phyloP scores from a whole-genome alignment of 23 red algal species.

The Agarophyton chilense region DNA sequence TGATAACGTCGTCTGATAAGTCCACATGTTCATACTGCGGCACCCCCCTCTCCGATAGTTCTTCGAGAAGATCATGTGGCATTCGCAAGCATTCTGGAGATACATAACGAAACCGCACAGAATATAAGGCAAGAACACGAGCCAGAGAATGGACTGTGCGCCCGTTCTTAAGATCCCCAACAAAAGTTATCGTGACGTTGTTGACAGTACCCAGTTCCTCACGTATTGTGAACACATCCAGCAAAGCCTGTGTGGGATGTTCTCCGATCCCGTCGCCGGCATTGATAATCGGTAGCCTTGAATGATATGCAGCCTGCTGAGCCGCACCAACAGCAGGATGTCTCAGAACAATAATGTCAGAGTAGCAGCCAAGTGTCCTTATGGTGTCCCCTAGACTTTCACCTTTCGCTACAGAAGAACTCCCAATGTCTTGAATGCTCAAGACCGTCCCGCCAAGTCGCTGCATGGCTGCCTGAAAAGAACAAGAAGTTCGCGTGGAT shows the following conservation, averaged over 20 bases:
- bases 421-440: conserved; percentile 69
- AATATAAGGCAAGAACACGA: conserved; percentile 82
- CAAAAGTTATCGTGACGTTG: conserved; percentile 92
- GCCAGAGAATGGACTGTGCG: conserved; percentile 98
- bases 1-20: conserved; percentile 59
- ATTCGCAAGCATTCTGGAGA: conserved; percentile 82
- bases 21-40: conserved; percentile 86
- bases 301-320: conserved; percentile 54
- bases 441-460: conserved; percentile 91
- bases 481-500: conserved; percentile 88
- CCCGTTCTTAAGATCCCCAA: conserved; percentile 92
- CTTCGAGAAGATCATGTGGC: conserved; percentile 88
- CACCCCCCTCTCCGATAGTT: conserved; percentile 74
- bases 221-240: conserved; percentile 99
- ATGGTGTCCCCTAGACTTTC: conserved; percentile 93
- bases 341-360: conserved; percentile 83
- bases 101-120: conserved; percentile 86
- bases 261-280: conserved; percentile 97
- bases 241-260: conserved; percentile 96
- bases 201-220: conserved; percentile 99
- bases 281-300: conserved; percentile 84
- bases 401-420: conserved; percentile 91
- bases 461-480: conserved; percentile 99
- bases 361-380: conserved; percentile 87
- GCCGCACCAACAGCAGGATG: conserved; percentile 80